Conservation (phyloP, 2,329 filamentous ascomycete species). For the Claviceps sp. region DNA sequence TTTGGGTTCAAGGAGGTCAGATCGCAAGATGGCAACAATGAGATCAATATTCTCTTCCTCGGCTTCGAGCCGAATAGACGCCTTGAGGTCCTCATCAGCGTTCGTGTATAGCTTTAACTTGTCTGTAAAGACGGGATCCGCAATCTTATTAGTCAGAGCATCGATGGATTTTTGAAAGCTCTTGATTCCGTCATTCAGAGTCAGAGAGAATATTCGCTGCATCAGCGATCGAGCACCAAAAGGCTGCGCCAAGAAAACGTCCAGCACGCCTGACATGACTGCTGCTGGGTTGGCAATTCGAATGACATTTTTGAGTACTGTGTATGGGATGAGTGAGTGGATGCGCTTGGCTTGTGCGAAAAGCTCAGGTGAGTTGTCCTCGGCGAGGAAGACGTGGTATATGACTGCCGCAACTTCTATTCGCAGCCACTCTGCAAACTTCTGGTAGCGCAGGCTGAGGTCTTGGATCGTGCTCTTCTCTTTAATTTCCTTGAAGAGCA, state of each 20-base stretch:
- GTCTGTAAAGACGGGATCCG: slow-evolving; percentile 62
- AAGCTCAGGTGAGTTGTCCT: slow-evolving; percentile 93
- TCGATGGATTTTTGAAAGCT: slow-evolving; percentile 82
- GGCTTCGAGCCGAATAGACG: slow-evolving; percentile 60
- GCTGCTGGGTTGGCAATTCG: slow-evolving; percentile 90
- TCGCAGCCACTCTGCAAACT: slow-evolving; percentile 94
- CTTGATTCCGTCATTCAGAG: slow-evolving; percentile 79
- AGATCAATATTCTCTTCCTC: slow-evolving; percentile 63
- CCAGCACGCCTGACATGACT: slow-evolving; percentile 90
- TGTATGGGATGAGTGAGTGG: slow-evolving; percentile 88
- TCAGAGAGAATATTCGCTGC: slow-evolving; percentile 88
- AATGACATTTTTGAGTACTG: slow-evolving; percentile 90
- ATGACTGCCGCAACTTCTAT: slow-evolving; percentile 95
- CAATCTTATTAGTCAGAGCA: slow-evolving; percentile 59
- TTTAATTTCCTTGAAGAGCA: slow-evolving; percentile 84
- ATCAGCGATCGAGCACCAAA: slow-evolving; percentile 82
- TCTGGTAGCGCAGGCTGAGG: slow-evolving; percentile 88
- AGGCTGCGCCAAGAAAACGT: slow-evolving; percentile 90
- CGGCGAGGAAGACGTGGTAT: slow-evolving; percentile 92
- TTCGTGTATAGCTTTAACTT: slow-evolving; percentile 75
- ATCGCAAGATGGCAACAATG: slow-evolving; percentile 71
- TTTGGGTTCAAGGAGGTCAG: slow-evolving; percentile 59
- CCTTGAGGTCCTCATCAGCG: slow-evolving; percentile 61
- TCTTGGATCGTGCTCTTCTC: slow-evolving; percentile 79
- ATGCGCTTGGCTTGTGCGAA: slow-evolving; percentile 91